Conservation (phyloP, 139 green algal species). For the Axilococcus clingmanii region DNA sequence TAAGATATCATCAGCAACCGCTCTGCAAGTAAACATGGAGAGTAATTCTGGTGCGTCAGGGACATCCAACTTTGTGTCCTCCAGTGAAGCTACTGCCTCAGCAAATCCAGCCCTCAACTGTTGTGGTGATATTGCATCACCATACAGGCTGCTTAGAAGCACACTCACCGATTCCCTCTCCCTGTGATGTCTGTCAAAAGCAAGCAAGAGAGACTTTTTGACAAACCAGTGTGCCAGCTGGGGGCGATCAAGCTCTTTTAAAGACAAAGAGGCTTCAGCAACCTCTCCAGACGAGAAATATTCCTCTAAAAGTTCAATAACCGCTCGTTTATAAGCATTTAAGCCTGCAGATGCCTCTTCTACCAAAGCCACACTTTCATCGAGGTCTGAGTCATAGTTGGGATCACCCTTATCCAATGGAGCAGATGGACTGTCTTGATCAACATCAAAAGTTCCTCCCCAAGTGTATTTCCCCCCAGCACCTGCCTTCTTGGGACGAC, state of each 20-base stretch:
- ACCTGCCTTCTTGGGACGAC: slow-evolving; percentile 64
- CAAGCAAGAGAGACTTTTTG: slow-evolving; percentile 63
- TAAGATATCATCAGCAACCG: slow-evolving; percentile 85
- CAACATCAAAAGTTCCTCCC: slow-evolving; percentile 39
- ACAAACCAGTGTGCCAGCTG: slow-evolving; percentile 79
- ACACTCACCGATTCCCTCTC: slow-evolving; percentile 85
- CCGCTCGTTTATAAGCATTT: slow-evolving; percentile 17
- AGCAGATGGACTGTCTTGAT: neutral
- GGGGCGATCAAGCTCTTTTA: slow-evolving; percentile 52
- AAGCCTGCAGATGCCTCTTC: slow-evolving; percentile 31
- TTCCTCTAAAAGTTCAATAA: slow-evolving; percentile 40
- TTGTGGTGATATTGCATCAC: slow-evolving; percentile 32
- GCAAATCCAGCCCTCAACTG: slow-evolving; percentile 47
- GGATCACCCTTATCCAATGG: slow-evolving; percentile 63
- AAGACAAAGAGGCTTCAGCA: slow-evolving; percentile 27
- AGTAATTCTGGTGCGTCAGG: slow-evolving; percentile 71
- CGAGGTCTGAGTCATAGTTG: slow-evolving; percentile 63
- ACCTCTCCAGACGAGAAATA: slow-evolving; percentile 77
- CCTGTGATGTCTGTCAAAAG: slow-evolving; percentile 75
- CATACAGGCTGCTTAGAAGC: slow-evolving; percentile 79
- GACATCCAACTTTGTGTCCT: slow-evolving; percentile 84
- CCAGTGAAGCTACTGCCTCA: slow-evolving; percentile 42
- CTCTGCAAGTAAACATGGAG: slow-evolving; percentile 30
- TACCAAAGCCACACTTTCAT: slow-evolving; percentile 12
- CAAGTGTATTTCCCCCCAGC: slow-evolving; percentile 81